Base-by-base conservation (phyloP, 306 rosid species). In the Malus asiatica region DNA sequence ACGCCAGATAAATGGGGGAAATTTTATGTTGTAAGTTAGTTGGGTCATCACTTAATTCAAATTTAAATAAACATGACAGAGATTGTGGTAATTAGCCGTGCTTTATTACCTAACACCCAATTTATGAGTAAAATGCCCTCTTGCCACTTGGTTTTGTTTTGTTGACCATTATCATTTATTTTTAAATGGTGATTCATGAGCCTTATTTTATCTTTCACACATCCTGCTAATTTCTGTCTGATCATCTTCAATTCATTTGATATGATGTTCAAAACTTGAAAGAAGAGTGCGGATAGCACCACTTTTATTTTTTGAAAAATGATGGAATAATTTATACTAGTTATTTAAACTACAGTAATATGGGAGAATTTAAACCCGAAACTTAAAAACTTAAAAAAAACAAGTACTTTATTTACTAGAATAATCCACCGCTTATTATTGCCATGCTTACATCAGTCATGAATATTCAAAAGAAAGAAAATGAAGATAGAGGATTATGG, bases 141-240 rank as follows among this genome's bases (percentile, higher is more conserved):
- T 6, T 6, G 15, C 62, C 5, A n/a, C 12, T n/a, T 8, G 23
- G 27, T 22, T 3, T n/a, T 20, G 25, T 58, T 20, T 57, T 15
- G 53, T 48, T 48, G 53, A 3, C 19, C 8, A 2, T 14, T 48
- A 14, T 15, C 19, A 38, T 38, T 38, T 38, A 38, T 38, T 38
- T 38, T 38, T 7, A 38, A 6, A 38, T 1, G 42, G 42, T 5
- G 42, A 2, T 38, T 38, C 10, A 38, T 6, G 0, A 2, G 42
- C 1, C 0, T 38, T 6, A 1, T 38, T 38, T 38, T 38, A 38
- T 6, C 9, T 7, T 38, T 38, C 4, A 38, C 2, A 7, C 0
- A 7, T 38, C 0, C 10, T 38, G 2, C 1, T 38, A 38, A 38
- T 38, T 38, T 6, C 0, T 6, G 2, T 7, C 9, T 0, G 0